phyloP scores from a whole-genome alignment of 495 filamentous ascomycete species.

The Pyronema domesticum region DNA sequence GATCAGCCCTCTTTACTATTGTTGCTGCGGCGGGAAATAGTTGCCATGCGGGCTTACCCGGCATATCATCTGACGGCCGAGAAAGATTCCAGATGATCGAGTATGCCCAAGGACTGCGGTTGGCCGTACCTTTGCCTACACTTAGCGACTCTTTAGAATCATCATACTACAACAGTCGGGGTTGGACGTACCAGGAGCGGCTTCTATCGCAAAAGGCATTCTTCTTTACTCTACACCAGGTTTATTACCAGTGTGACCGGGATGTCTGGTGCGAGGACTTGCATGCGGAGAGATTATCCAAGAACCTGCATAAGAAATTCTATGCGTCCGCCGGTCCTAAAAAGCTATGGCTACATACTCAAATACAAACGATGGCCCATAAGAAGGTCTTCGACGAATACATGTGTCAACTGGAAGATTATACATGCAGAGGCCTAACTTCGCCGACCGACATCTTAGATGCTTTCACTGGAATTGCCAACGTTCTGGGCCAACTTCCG shows the following conservation, averaged over 20 bases:
- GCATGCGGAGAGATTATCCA: background rate
- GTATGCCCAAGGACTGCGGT: background rate
- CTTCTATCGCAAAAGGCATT: background rate
- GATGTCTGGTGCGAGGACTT: background rate
- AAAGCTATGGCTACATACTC: background rate
- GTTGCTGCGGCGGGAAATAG: constrained; percentile 9
- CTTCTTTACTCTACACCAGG: background rate
- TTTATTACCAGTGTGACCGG: background rate
- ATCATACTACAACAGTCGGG: background rate
- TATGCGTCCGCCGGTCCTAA: background rate
- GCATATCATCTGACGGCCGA: background rate
- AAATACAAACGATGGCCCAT: background rate
- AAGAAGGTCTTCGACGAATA: background rate
- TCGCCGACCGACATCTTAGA: background rate
- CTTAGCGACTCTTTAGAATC: background rate
- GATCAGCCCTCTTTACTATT: constrained; percentile 8
- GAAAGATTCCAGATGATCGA: constrained; percentile 3
- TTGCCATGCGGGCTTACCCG: constrained; percentile 6
- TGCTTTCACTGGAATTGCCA: constrained; percentile 1
- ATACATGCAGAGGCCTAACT: background rate
- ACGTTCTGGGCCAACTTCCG: background rate
- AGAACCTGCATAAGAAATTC: background rate
- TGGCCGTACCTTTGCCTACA: constrained; percentile 11
- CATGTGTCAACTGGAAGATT: background rate
- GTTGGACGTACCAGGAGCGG: constrained; percentile 2